Evolutionary conservation across 768 basidiomycete species (phyloP).

Genomic region (Goffeauzyma gilvescens): DNA sequence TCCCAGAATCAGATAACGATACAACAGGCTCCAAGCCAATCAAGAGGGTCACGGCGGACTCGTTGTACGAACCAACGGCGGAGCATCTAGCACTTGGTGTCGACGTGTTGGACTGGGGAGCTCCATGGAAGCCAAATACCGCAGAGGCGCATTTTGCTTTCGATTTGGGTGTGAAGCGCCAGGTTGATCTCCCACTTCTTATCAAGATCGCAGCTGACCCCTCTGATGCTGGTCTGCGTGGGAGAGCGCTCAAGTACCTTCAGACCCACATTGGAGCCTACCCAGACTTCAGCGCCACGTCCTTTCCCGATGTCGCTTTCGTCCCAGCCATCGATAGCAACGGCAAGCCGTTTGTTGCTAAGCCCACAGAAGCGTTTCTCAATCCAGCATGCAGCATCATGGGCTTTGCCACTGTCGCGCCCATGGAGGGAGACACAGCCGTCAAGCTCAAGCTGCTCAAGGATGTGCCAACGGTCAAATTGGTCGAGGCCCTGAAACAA

Average conservation of each 20-base stretch:
- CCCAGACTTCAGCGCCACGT: constrained; percentile 16
- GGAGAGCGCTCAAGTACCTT: constrained; percentile 58
- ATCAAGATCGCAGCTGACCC: constrained; percentile 48
- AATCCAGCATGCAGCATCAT: constrained; percentile 48
- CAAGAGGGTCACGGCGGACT: constrained; percentile 46
- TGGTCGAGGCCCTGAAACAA: constrained; percentile 44
- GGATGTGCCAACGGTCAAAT: constrained; percentile 46
- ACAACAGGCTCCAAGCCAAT: constrained; percentile 19
- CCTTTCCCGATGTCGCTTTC: constrained; percentile 41
- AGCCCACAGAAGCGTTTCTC: constrained; percentile 52
- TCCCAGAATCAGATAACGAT: constrained; percentile 34
- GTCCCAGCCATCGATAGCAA: constrained; percentile 51
- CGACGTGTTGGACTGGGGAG: constrained; percentile 75
- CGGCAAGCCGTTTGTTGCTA: constrained; percentile 40
- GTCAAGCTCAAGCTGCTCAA: constrained; percentile 49
- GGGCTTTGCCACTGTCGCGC: constrained; percentile 56
- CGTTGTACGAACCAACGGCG: constrained; percentile 70
- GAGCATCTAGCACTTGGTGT: constrained; percentile 52
- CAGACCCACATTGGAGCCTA: constrained; percentile 53
- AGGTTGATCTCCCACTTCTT: constrained; percentile 48
- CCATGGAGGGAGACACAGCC: constrained; percentile 40
- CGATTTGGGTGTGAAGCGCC: constrained; percentile 38
- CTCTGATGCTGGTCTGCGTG: constrained; percentile 38
- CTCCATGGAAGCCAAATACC: constrained; percentile 61
- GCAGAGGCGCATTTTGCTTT: constrained; percentile 65